Base-by-base conservation (phyloP, 805 yeast species). In the Saturnispora saitoi region DNA sequence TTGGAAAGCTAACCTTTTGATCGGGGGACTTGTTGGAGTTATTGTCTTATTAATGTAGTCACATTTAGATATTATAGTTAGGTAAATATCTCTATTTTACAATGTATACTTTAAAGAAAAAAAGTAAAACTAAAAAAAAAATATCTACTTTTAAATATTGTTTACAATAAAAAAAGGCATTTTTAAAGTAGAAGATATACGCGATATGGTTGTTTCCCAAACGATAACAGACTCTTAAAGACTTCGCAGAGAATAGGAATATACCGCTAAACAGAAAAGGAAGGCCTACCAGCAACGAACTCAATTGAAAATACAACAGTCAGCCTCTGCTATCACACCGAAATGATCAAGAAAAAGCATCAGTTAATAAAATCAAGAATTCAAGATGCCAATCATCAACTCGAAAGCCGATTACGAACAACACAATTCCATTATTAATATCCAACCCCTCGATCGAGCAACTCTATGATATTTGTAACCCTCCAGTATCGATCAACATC, bases 131-230 rank as follows among this genome's bases (percentile, higher is more conserved):
- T n/a, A n/a, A n/a, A n/a, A n/a, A n/a, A n/a, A n/a, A n/a, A n/a
- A n/a, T n/a, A n/a, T n/a, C n/a, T n/a, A n/a, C n/a, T 7, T 7
- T 12, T 34, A 15, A 12, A 11, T 34, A 12, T 22, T 11, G 8
- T 19, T 34, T 34, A 10, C 38, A 9, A 24, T 24, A 24, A 24
- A 24, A 9, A 9, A 24, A 24, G 28, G 28, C 28, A 24, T 24
- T 6, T n/a, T 24, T 6, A 24, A 9, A 24, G 8, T 9, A 41
- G 17, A 41, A 64, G 60, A 81, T 91, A 97, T 91, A 67, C 73
- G 95, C 97, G 81, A 88, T 95, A 91, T 90, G 98, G 98, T 90
- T 90, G 67, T 86, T 86, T 89, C 98, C 91, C 96, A 86, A 87
- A 81, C 93, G 95, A 83, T 82, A 80, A 91, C 75, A 80, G 95